phyloP scores from a whole-genome alignment of 306 rosid genomes.

The Pyrus betulifolia region DNA sequence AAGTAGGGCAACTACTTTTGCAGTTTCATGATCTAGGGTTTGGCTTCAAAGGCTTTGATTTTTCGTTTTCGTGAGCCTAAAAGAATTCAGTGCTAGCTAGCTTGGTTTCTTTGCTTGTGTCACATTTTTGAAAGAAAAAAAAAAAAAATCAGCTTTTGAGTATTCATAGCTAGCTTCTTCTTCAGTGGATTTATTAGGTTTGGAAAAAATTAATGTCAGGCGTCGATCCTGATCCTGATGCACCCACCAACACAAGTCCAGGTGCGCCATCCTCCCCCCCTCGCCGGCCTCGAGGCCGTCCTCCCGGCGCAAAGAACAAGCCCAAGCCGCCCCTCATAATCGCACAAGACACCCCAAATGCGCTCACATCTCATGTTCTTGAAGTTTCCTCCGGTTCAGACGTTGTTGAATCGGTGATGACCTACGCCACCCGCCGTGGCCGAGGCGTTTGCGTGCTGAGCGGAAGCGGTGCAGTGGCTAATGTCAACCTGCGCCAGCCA shows the following conservation, averaged over 20 bases:
- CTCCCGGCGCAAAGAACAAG: constrained; percentile 31
- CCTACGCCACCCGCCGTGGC: constrained; percentile 25
- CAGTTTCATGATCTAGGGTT: background rate
- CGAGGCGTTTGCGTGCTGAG: constrained; percentile 30
- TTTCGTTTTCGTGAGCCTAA: background rate
- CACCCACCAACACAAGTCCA: constrained; percentile 7
- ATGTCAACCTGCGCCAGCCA: constrained; percentile 32
- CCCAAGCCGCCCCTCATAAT: constrained; percentile 24
- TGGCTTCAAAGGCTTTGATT: background rate
- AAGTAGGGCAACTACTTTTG: background rate
- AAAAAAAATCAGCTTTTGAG: background rate
- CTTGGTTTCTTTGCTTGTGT: background rate
- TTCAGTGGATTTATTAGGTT: background rate
- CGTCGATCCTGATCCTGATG: constrained; percentile 5
- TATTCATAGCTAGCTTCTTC: background rate
- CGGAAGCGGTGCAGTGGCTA: constrained; percentile 24
- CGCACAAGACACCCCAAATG: constrained; percentile 27
- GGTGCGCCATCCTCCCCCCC: constrained; percentile 6
- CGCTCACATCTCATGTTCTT: constrained; percentile 27
- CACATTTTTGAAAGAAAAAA: background rate
- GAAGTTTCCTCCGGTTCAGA: constrained; percentile 29
- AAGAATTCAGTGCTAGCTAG: no score
- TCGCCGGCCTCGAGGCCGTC: constrained; percentile 26
- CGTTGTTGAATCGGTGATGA: constrained; percentile 20
- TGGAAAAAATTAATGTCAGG: constrained; percentile 14